Evolutionary conservation across 1,284 basidiomycete species (phyloP).

Genomic region (Wolfiporia cocos): DNA sequence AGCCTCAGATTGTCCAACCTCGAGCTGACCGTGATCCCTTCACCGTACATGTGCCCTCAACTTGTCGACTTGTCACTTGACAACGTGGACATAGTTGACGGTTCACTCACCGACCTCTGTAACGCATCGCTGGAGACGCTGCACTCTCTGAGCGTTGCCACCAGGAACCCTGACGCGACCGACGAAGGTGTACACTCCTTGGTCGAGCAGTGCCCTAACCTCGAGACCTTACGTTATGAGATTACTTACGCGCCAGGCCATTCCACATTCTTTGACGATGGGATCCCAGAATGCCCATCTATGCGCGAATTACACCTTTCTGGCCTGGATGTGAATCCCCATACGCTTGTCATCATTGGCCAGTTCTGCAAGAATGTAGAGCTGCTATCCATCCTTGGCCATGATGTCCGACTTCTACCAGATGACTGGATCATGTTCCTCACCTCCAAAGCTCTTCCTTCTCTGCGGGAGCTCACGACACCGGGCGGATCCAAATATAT

Average conservation of each 20-base stretch:
- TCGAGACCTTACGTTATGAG: conserved; percentile 23
- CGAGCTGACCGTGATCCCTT: conserved; percentile 35
- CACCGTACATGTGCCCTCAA: conserved; percentile 19
- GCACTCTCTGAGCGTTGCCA: conserved; percentile 30
- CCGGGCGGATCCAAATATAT: conserved; percentile 32
- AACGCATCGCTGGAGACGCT: conserved; percentile 30
- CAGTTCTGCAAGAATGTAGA: conserved; percentile 33
- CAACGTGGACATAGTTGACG: conserved; percentile 35
- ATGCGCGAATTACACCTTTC: conserved; percentile 28
- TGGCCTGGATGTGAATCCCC: conserved; percentile 33
- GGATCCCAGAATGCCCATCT: conserved; percentile 11
- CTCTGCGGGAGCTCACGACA: conserved; percentile 29
- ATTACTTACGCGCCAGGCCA: conserved; percentile 11
- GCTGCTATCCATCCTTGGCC: conserved; percentile 34
- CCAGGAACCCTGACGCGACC: conserved; percentile 20
- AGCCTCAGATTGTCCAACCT: conserved; percentile 35
- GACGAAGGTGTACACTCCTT: conserved; percentile 35
- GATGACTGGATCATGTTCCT: conserved; percentile 38
- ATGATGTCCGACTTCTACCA: conserved; percentile 28
- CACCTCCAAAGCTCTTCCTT: conserved; percentile 26
- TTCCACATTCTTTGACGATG: conserved; percentile 20
- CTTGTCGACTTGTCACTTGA: conserved; percentile 36
- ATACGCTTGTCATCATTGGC: conserved; percentile 28
- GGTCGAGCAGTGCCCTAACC: conserved; percentile 24
- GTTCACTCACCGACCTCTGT: conserved; percentile 34